Percentiles rank a stretch among this genome's conserved stretches.
phyloP scores from a whole-genome alignment of 306 rosid genomes.

The Malus asiatica region DNA sequence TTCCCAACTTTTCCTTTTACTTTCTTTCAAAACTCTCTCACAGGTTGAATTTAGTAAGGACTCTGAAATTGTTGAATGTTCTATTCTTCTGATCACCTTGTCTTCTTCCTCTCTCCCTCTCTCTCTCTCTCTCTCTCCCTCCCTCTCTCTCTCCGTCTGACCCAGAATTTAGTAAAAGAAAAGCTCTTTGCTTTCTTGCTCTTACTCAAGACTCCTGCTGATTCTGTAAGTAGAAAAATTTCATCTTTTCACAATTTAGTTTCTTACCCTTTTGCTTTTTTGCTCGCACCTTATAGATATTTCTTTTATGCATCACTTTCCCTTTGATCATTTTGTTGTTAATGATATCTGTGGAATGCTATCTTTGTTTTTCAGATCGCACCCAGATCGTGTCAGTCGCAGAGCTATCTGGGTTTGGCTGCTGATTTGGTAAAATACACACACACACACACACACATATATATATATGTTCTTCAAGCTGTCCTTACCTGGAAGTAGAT shows the following conservation, averaged over 20 bases:
- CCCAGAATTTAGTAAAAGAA: not conserved
- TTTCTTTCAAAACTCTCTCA: not conserved
- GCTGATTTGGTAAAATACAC: not conserved
- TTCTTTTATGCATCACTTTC: not conserved
- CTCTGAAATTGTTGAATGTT: conserved; percentile 10
- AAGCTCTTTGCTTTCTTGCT: not conserved
- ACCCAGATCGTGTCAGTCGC: conserved; percentile 24
- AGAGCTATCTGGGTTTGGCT: not conserved
- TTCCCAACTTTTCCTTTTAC: not conserved
- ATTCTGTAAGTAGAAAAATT: conserved; percentile 5
- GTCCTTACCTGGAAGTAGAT: conserved; percentile 8
- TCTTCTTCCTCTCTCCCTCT: not conserved
- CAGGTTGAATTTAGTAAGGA: not conserved
- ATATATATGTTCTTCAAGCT: not conserved
- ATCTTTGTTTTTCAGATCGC: conserved; percentile 28
- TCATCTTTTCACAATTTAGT: not conserved
- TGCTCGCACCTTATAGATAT: not conserved
- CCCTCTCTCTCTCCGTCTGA: not conserved
- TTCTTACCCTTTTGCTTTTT: not conserved
- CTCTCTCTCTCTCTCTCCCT: not conserved
- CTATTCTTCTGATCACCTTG: conserved; percentile 16
- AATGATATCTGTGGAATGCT: not conserved
- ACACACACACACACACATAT: too few species aligned
- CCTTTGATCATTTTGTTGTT: not conserved
- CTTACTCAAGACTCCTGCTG: conserved; percentile 5